Conservation (phyloP, 2,329 filamentous ascomycete genomes). For the Aspergillus alliaceus region DNA sequence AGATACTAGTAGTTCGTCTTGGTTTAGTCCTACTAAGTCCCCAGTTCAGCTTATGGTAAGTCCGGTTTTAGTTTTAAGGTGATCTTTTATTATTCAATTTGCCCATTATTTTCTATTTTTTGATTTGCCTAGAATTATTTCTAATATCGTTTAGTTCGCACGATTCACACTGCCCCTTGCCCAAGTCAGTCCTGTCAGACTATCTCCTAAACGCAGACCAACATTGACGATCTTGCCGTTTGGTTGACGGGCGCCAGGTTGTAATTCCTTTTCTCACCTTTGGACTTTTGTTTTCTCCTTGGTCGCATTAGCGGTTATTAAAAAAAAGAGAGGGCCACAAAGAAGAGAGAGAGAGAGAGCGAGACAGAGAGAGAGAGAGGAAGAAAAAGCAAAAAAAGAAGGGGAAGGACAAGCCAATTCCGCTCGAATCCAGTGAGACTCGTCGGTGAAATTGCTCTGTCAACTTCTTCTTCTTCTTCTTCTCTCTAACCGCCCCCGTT, state of each 20-base stretch:
- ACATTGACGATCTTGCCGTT: neutral
- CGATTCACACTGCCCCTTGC: conserved; percentile 2
- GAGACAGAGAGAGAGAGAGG: no score
- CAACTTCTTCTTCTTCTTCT: neutral
- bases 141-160: neutral
- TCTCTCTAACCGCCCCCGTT: no score
- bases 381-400: neutral
- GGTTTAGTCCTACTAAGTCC: conserved; percentile 1
- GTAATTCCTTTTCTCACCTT: conserved; percentile 3
- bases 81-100: conserved; percentile 2
- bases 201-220: conserved; percentile 1
- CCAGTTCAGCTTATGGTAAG: conserved; percentile 10
- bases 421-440: neutral
- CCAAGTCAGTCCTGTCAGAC: conserved; percentile 1
- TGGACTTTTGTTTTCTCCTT: neutral
- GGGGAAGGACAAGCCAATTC: neutral
- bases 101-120: neutral
- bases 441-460: neutral
- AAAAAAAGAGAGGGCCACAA: no score
- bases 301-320: neutral
- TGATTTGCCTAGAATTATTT: neutral
- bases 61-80: conserved; percentile 5
- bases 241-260: neutral
- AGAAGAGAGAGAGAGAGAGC: no score
- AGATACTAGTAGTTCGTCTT: conserved; percentile 8